phyloP scores from a whole-genome alignment of 306 rosid genomes.

The Acacia acuminata region DNA sequence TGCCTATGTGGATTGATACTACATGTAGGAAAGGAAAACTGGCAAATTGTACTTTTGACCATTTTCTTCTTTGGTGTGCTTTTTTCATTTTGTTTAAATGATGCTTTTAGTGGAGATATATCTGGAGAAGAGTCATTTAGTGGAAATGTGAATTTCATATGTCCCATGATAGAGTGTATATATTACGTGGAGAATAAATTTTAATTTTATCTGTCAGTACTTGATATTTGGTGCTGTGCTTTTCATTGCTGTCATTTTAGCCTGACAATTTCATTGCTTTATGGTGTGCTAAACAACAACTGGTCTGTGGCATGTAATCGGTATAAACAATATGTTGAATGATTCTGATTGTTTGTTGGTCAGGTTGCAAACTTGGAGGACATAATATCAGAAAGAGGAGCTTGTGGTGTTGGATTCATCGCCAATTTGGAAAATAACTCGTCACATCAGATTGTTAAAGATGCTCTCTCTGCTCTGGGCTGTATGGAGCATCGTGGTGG shows the following conservation, averaged over 20 bases:
- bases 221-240: background rate
- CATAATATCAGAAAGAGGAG: conserved; percentile 93
- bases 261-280: conserved; percentile 11
- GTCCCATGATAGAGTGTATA: background rate
- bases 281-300: conserved; percentile 8
- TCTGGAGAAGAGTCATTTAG: background rate
- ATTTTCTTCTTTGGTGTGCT: background rate
- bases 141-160: conserved; percentile 2
- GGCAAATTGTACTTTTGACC: background rate
- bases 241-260: conserved; percentile 27
- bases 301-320: conserved; percentile 34
- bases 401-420: conserved; percentile 97
- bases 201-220: conserved; percentile 1
- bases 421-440: conserved; percentile 89
- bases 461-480: conserved; percentile 92
- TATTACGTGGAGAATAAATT: background rate
- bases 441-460: conserved; percentile 73
- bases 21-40: background rate
- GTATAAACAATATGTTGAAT: conserved; percentile 21
- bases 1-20: background rate
- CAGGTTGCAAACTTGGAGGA: conserved; percentile 90
- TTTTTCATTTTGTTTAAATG: conserved; percentile 18
- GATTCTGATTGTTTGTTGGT: conserved; percentile 39
- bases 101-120: background rate
- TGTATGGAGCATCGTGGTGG: conserved; percentile 99